These are phyloP conservation scores for Drechslerella stenobrocha DNA, from an alignment of 2,329 filamentous ascomycete species.

Conservation along the genomic window DNA sequence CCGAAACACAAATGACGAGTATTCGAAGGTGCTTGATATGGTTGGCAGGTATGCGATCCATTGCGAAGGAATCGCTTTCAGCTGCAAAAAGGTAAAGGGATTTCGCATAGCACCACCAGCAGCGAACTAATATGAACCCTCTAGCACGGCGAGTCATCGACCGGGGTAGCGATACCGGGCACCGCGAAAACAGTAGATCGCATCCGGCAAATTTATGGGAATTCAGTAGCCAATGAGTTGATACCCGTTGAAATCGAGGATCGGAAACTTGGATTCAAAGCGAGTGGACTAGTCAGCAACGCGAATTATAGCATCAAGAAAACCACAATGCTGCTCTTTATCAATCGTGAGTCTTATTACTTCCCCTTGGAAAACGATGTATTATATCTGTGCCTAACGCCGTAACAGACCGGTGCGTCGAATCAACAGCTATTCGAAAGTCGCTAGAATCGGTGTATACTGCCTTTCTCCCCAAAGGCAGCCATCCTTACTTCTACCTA, in stretches of 20 bases:
- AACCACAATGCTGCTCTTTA: constrained; percentile 85
- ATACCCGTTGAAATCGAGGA: constrained; percentile 74
- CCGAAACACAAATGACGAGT: constrained; percentile 88
- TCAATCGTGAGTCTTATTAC: constrained; percentile 68
- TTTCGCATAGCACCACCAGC: neutral
- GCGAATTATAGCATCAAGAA: constrained; percentile 94
- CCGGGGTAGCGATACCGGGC: constrained; percentile 76
- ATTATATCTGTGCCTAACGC: constrained; percentile 12
- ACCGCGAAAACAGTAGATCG: constrained; percentile 74
- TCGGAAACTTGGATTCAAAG: constrained; percentile 78
- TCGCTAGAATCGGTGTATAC: constrained; percentile 88
- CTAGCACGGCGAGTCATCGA: constrained; percentile 76
- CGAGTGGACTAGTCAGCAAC: constrained; percentile 80
- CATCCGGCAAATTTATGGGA: constrained; percentile 87
- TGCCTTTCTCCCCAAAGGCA: constrained; percentile 84
- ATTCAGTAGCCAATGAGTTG: constrained; percentile 81
- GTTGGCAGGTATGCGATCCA: constrained; percentile 92
- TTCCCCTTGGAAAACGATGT: neutral
- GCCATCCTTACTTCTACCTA: constrained; percentile 90
- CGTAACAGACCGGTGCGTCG: constrained; percentile 71
- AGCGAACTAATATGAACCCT: neutral
- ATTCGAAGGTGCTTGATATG: constrained; percentile 95
- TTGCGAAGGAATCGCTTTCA: constrained; percentile 86
- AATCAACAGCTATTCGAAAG: constrained; percentile 84
- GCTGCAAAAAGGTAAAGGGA: constrained; percentile 73